Percentiles rank a stretch among this genome's conserved stretches.
phyloP scores from a whole-genome alignment of 2,329 filamentous ascomycete species.

The Elsinoe perseae region DNA sequence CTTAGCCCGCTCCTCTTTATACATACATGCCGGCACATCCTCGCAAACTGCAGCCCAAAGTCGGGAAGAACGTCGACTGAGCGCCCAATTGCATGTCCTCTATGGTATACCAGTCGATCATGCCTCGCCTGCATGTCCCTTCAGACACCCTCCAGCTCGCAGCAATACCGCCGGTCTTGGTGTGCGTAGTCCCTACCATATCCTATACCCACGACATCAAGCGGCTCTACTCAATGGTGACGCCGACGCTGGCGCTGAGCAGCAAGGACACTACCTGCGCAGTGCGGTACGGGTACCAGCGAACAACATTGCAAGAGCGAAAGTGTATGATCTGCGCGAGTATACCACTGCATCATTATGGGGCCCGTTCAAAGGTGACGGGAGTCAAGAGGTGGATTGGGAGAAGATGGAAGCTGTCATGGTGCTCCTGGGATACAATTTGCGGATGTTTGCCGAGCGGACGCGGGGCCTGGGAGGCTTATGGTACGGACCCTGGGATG shows the following conservation, averaged over 20 bases:
- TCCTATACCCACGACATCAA: conserved; percentile 4
- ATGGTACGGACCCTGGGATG: conserved; percentile 52
- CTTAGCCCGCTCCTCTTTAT: conserved; percentile 57
- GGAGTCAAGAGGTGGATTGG: conserved; percentile 60
- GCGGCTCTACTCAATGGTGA: not conserved
- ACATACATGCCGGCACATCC: conserved; percentile 46
- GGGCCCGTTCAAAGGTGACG: conserved; percentile 65
- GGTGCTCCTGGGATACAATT: conserved; percentile 59
- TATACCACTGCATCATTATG: conserved; percentile 56
- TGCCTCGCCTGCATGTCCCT: not conserved
- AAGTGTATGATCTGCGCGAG: conserved; percentile 66
- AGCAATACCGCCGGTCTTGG: not conserved
- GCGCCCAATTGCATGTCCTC: conserved; percentile 59
- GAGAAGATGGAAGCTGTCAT: conserved; percentile 71
- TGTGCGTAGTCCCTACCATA: conserved; percentile 5
- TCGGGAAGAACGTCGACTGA: conserved; percentile 50
- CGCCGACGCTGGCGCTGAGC: not conserved
- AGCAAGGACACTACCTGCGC: conserved; percentile 3
- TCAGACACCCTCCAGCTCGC: not conserved
- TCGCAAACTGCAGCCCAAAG: conserved; percentile 34
- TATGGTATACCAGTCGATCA: conserved; percentile 51
- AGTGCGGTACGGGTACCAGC: conserved; percentile 13
- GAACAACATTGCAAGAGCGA: conserved; percentile 52
- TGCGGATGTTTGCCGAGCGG: conserved; percentile 40
- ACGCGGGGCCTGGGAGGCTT: conserved; percentile 42